A percentile compares a stretch with the other conserved stretches of the same genome.
Conservation (phyloP, 208 protist genomes). For the Trypanosoma conorhini region DNA sequence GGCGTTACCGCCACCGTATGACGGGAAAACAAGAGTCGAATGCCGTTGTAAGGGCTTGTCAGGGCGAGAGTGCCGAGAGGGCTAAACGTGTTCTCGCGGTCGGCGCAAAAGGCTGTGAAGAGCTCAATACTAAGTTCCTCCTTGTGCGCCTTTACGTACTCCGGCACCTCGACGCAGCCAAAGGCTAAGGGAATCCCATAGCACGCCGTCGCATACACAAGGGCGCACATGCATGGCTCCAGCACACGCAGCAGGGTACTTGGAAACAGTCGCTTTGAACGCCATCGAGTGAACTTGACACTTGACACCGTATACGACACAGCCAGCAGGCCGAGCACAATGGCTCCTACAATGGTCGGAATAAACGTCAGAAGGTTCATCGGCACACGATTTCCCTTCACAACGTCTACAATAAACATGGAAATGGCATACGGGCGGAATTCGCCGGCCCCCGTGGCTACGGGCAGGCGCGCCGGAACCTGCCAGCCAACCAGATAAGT, state of each 20-base stretch:
- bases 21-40: constrained; percentile 66
- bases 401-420: constrained; percentile 64
- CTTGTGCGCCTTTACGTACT: constrained; percentile 35
- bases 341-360: constrained; percentile 61
- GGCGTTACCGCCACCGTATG: constrained; percentile 47
- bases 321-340: constrained; percentile 53
- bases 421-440: constrained; percentile 45
- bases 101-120: constrained; percentile 47
- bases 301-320: constrained; percentile 75
- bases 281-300: constrained; percentile 61
- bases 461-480: constrained; percentile 13
- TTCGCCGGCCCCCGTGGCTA: constrained; percentile 22
- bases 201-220: constrained; percentile 46
- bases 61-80: constrained; percentile 67
- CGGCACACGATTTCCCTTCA: constrained; percentile 40
- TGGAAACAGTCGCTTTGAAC: constrained; percentile 44
- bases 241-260: constrained; percentile 46
- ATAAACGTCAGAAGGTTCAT: constrained; percentile 68
- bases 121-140: constrained; percentile 51
- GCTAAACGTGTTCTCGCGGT: constrained; percentile 50
- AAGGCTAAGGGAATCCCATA: constrained; percentile 57
- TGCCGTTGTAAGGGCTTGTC: constrained; percentile 61
- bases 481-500: constrained; percentile 58
- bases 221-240: constrained; percentile 50
- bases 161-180: constrained; percentile 46